These are phyloP conservation scores for Astrocystis sublimbata DNA, from an alignment of 495 filamentous ascomycete species.

Conservation along the genomic window DNA sequence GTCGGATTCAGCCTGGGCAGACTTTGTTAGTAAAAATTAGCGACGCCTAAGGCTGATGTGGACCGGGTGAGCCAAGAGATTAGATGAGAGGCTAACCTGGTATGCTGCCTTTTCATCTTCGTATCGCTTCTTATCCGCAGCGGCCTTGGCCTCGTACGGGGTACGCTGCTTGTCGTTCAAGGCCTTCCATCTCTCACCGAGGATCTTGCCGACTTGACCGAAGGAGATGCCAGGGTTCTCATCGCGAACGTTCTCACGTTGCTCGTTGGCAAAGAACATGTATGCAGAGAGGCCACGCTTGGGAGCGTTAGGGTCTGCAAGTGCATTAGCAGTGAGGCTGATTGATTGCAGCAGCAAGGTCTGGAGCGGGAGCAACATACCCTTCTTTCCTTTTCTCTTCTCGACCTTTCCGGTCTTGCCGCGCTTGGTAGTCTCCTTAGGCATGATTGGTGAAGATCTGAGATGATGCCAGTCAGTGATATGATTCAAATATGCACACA, in stretches of 20 bases:
- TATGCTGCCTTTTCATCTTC: constrained; percentile 96
- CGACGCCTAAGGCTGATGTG: background rate
- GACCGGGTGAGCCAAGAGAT: no score
- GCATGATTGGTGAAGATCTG: constrained; percentile 36
- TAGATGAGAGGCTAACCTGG: constrained; percentile 73
- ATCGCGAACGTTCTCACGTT: constrained; percentile 95
- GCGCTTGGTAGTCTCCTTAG: constrained; percentile 51
- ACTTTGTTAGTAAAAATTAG: constrained; percentile 31
- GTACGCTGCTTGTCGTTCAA: constrained; percentile 82
- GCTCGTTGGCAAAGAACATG: constrained; percentile 99
- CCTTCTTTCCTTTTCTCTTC: constrained; percentile 52
- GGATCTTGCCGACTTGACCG: constrained; percentile 97
- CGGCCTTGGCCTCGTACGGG: constrained; percentile 95
- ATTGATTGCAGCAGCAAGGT: background rate
- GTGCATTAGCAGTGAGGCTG: constrained; percentile 20
- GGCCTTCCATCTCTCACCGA: constrained; percentile 98
- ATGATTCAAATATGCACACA: background rate
- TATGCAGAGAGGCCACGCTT: constrained; percentile 99
- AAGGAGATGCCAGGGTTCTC: constrained; percentile 98
- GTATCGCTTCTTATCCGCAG: constrained; percentile 96
- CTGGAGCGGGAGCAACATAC: constrained; percentile 31
- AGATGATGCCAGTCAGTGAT: background rate
- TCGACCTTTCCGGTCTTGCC: constrained; percentile 44
- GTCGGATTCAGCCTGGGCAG: constrained; percentile 42
- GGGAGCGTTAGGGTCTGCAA: constrained; percentile 90